Conservation (phyloP, 192 early-diverging fungal genomes). For the Mortierella antarctica region DNA sequence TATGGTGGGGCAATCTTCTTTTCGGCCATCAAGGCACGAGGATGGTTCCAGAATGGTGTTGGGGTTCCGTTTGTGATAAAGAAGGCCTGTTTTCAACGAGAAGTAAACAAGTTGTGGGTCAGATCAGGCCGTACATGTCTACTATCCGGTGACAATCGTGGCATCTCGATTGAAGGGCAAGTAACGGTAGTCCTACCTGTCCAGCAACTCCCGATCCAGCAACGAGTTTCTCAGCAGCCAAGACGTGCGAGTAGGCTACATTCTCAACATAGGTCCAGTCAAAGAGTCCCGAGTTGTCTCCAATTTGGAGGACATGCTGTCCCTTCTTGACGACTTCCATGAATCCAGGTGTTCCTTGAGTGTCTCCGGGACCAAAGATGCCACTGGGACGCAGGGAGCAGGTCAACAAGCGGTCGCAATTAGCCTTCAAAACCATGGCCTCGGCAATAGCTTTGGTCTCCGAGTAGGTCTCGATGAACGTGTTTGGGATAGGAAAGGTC, state of each 20-base stretch:
- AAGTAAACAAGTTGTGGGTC: not conserved
- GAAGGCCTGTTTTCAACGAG: conserved; percentile 72
- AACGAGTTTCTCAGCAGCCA: conserved; percentile 81
- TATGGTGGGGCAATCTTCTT: conserved; percentile 67
- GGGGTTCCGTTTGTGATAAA: conserved; percentile 94
- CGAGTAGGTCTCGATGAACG: conserved; percentile 90
- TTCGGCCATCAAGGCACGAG: conserved; percentile 74
- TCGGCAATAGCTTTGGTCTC: conserved; percentile 88
- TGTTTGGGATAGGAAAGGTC: conserved; percentile 75
- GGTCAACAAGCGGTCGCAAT: conserved; percentile 75
- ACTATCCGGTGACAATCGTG: not conserved
- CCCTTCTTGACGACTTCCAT: conserved; percentile 71
- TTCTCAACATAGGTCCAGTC: conserved; percentile 97
- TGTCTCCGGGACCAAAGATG: conserved; percentile 91
- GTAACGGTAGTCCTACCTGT: conserved; percentile 51
- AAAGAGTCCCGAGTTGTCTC: conserved; percentile 82
- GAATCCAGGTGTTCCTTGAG: conserved; percentile 74
- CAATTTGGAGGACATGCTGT: conserved; percentile 82
- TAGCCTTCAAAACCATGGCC: conserved; percentile 78
- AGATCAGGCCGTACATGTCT: not conserved
- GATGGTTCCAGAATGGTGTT: conserved; percentile 91
- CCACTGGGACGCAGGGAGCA: conserved; percentile 86
- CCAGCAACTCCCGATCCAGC: conserved; percentile 42
- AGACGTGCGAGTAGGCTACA: conserved; percentile 90
- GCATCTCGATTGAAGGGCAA: not conserved